A percentile compares a stretch with the other conserved stretches of the same genome.
These are phyloP conservation scores for Pythium vanterpoolii DNA, from an alignment of 352 stramenopile genomes.

Conservation along the genomic window DNA sequence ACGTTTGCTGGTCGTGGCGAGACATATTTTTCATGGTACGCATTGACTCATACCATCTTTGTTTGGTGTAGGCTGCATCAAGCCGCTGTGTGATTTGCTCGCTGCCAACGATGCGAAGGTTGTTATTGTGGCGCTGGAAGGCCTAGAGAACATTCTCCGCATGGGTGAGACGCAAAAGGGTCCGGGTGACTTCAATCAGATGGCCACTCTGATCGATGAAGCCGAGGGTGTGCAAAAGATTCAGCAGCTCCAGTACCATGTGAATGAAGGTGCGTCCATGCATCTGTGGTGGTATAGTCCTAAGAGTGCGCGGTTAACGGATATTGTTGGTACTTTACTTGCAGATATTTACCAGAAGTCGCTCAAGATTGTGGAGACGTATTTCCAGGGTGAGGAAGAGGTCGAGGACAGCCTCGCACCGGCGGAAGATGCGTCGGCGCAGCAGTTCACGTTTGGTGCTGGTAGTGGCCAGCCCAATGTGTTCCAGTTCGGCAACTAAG, in stretches of 20 bases:
- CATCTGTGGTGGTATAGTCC: neutral
- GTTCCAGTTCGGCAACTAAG: slow-evolving; percentile 83
- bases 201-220: slow-evolving; percentile 96
- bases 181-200: slow-evolving; percentile 87
- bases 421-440: slow-evolving; percentile 59
- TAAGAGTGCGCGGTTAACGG: no score
- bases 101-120: slow-evolving; percentile 97
- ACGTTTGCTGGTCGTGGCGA: neutral
- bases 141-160: slow-evolving; percentile 99
- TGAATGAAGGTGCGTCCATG: slow-evolving; percentile 86
- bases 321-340: slow-evolving; percentile 1
- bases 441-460: slow-evolving; percentile 82
- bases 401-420: slow-evolving; percentile 87
- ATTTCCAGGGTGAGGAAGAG: slow-evolving; percentile 98
- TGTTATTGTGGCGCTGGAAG: slow-evolving; percentile 97
- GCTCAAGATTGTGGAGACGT: slow-evolving; percentile 97
- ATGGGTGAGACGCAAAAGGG: slow-evolving; percentile 71
- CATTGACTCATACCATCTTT: neutral
- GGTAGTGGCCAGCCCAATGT: slow-evolving; percentile 59
- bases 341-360: slow-evolving; percentile 91
- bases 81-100: slow-evolving; percentile 96
- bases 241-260: slow-evolving; percentile 97
- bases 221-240: slow-evolving; percentile 97
- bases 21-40: neutral
- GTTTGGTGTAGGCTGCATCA: slow-evolving; percentile 86